A percentile compares a stretch with the other conserved stretches of the same genome.
Conservation (phyloP, 2,329 filamentous ascomycete species). For the Xylariomycetidae sp. region DNA sequence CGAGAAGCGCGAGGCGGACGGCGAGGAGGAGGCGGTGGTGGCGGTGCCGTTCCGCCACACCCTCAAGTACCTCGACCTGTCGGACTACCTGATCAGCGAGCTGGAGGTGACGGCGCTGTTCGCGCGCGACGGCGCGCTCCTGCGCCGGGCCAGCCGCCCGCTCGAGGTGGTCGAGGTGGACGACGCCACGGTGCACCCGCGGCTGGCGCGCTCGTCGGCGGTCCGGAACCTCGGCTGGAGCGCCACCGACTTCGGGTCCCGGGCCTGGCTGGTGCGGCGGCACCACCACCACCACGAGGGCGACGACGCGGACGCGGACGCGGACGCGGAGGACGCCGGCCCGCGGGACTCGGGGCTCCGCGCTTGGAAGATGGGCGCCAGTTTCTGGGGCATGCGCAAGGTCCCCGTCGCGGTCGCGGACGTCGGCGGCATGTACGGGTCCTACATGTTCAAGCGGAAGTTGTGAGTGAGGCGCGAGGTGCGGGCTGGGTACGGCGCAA, state of each 20-base stretch:
- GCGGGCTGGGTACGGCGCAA: neutral
- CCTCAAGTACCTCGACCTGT: constrained; percentile 71
- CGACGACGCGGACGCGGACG: constrained; percentile 9
- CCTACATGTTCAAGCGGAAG: constrained; percentile 57
- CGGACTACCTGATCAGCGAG: constrained; percentile 58
- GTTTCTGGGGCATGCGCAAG: constrained; percentile 83
- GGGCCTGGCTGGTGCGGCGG: constrained; percentile 56
- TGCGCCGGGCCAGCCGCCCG: constrained; percentile 55
- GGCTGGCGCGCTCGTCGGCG: constrained; percentile 58
- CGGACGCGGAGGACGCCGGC: constrained; percentile 2
- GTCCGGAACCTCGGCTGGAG: constrained; percentile 61
- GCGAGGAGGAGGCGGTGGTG: constrained; percentile 21
- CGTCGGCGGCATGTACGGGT: constrained; percentile 89
- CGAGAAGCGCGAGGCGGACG: constrained; percentile 31
- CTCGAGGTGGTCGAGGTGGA: constrained; percentile 72
- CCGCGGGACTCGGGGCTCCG: constrained; percentile 51
- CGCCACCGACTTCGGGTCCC: constrained; percentile 60
- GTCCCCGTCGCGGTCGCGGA: constrained; percentile 87
- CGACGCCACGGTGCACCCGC: constrained; percentile 60
- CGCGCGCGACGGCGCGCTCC: constrained; percentile 45
- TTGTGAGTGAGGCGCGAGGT: constrained; percentile 41
- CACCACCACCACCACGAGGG: constrained; percentile 33
- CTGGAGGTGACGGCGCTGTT: constrained; percentile 53
- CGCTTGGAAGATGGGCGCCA: constrained; percentile 78
- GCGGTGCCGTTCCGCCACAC: constrained; percentile 48